Percentiles rank a stretch among this genome's conserved stretches.
Evolutionary conservation across 108 stramenopile species (phyloP).

Genomic region (Fragilaria crotonensis): DNA sequence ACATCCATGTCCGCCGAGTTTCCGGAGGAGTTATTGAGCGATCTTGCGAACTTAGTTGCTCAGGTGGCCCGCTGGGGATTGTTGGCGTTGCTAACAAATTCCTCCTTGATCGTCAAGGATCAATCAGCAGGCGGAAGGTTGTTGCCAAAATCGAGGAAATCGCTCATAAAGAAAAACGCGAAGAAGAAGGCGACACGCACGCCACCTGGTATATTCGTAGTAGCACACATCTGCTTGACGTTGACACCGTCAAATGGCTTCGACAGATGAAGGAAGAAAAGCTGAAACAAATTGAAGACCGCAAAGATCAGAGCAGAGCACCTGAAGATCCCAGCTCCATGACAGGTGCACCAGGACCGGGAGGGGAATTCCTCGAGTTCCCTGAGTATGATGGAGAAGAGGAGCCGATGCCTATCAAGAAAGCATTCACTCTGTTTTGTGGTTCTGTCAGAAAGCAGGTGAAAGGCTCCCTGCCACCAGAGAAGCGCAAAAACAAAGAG

Average conservation of each 20-base stretch:
- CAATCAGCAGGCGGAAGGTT: conserved; percentile 17
- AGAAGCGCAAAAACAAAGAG: conserved; percentile 64
- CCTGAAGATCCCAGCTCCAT: neutral
- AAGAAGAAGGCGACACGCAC: conserved; percentile 27
- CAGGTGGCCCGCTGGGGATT: conserved; percentile 15
- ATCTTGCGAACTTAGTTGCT: conserved; percentile 28
- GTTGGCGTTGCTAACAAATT: conserved; percentile 21
- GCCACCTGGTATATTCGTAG: conserved; percentile 23
- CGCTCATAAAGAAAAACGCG: conserved; percentile 26
- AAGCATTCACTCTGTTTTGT: conserved; percentile 82
- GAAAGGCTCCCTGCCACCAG: conserved; percentile 49
- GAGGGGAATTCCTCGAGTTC: conserved; percentile 59
- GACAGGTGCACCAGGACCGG: conserved; percentile 58
- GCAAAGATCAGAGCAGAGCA: conserved; percentile 5
- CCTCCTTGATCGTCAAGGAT: conserved; percentile 5
- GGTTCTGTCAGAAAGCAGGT: conserved; percentile 52
- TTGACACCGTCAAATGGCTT: conserved; percentile 11
- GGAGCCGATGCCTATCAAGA: conserved; percentile 61
- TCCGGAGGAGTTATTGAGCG: conserved; percentile 17
- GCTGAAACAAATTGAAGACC: conserved; percentile 9
- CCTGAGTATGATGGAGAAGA: conserved; percentile 73
- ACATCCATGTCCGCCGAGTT: conserved; percentile 12
- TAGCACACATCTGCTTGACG: conserved; percentile 15
- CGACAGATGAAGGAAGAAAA: conserved; percentile 19
- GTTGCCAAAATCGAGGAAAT: conserved; percentile 25